Percentiles rank a stretch among this genome's conserved stretches.
These are phyloP conservation scores for Leccinum brunneo-olivaceum DNA, from an alignment of 1,284 basidiomycete genomes.

Conservation along the genomic window DNA sequence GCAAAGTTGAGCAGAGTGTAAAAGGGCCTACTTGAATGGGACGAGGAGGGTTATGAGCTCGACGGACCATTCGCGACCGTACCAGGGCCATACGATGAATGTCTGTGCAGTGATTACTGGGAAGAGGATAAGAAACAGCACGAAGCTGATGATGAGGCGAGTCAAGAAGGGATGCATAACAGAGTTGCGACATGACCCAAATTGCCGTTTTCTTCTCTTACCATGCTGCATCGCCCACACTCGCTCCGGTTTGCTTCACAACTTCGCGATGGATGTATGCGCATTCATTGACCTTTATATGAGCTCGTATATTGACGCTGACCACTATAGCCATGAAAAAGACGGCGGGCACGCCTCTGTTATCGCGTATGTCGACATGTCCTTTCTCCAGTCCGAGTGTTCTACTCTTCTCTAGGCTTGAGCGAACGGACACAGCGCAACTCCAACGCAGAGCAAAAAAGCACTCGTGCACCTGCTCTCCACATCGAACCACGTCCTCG, in stretches of 20 bases:
- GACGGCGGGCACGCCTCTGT: conserved; percentile 9
- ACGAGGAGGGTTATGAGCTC: conserved; percentile 68
- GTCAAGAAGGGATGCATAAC: conserved; percentile 48
- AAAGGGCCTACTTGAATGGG: conserved; percentile 78
- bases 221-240: conserved; percentile 16
- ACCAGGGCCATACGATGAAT: conserved; percentile 91
- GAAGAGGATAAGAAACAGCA: conserved; percentile 76
- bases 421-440: conserved; percentile 11
- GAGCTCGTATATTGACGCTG: conserved; percentile 15
- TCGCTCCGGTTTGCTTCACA: conserved; percentile 9
- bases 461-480: not conserved
- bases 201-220: conserved; percentile 1
- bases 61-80: conserved; percentile 62
- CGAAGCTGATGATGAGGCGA: conserved; percentile 61
- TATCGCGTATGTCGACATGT: conserved; percentile 26
- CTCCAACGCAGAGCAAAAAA: conserved; percentile 2
- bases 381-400: too few species aligned
- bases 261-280: too few species aligned
- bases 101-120: conserved; percentile 85
- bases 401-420: conserved; percentile 16
- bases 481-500: conserved; percentile 1
- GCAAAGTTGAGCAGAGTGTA: conserved; percentile 5
- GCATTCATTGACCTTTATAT: too few species aligned
- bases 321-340: conserved; percentile 4
- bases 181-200: conserved; percentile 10